Evolutionary conservation across 2,329 filamentous ascomycete species (phyloP).

Genomic region (Epichloe hybrida): DNA sequence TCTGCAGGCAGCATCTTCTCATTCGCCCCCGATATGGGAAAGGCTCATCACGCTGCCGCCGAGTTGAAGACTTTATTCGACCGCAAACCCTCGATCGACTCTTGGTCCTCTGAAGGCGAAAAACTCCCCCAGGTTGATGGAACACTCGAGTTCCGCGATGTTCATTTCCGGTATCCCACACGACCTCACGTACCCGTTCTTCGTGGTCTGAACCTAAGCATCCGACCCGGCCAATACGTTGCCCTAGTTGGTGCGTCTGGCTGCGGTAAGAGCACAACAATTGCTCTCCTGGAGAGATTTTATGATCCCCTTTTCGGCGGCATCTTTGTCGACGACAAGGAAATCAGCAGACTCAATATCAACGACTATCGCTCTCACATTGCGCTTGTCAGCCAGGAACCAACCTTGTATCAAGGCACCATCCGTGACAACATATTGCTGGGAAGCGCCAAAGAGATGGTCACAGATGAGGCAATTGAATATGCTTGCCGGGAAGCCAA

Average conservation of each 20-base stretch:
- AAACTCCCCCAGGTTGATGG: constrained; percentile 54
- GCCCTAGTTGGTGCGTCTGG: constrained; percentile 90
- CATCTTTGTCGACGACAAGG: constrained; percentile 68
- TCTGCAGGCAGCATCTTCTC: constrained; percentile 82
- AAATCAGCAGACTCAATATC: constrained; percentile 69
- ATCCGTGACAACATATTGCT: constrained; percentile 85
- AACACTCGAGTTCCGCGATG: constrained; percentile 75
- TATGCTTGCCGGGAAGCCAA: constrained; percentile 81
- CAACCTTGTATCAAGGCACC: constrained; percentile 85
- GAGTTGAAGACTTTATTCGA: constrained; percentile 78
- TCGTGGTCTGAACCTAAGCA: constrained; percentile 61
- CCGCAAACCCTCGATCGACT: constrained; percentile 66
- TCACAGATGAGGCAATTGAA: constrained; percentile 59
- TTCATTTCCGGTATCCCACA: constrained; percentile 90
- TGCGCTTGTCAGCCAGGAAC: constrained; percentile 85
- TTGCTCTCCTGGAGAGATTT: constrained; percentile 83
- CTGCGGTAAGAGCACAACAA: constrained; percentile 89
- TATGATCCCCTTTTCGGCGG: constrained; percentile 77
- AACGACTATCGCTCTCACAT: constrained; percentile 75
- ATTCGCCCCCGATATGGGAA: constrained; percentile 85
- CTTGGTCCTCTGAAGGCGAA: constrained; percentile 60
- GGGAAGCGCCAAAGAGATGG: constrained; percentile 51
- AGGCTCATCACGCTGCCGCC: constrained; percentile 72
- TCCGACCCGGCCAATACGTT: constrained; percentile 69
- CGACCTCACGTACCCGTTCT: constrained; percentile 86